Percentiles rank a stretch among this genome's conserved stretches.
Conservation (phyloP, 345 rosid genomes). For the Rhodamnia rubescens region DNA sequence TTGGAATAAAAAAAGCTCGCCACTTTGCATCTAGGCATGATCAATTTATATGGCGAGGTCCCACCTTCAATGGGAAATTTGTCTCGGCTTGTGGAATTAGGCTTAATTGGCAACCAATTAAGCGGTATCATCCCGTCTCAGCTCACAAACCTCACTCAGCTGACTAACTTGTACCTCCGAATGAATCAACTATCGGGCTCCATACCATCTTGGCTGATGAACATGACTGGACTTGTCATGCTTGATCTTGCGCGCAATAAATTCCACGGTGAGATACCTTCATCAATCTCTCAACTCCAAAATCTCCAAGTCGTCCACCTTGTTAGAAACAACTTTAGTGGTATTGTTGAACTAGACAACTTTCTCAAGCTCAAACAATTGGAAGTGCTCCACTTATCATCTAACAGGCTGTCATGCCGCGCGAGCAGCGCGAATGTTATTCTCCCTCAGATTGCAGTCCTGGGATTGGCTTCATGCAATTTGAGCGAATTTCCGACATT, state of each 20-base stretch:
- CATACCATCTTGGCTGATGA: not conserved
- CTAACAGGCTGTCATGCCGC: not conserved
- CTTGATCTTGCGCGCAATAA: not conserved
- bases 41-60: not conserved
- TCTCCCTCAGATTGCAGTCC: not conserved
- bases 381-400: not conserved
- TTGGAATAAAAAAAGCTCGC: not conserved
- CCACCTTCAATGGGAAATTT: not conserved
- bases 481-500: conserved; percentile 1
- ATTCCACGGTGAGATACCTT: conserved; percentile 7
- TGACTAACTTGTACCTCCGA: not conserved
- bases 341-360: not conserved
- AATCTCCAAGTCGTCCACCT: not conserved
- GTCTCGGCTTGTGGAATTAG: not conserved
- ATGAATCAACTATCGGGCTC: not conserved
- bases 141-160: conserved; percentile 1
- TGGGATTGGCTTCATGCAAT: conserved; percentile 8
- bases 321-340: not conserved
- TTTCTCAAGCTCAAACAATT: not conserved
- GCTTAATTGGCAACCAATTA: not conserved
- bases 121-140: conserved; percentile 1
- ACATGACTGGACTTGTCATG: not conserved
- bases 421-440: not conserved
- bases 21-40: fast-evolving
- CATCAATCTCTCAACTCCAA: not conserved